Evolutionary conservation across 108 stramenopile species (phyloP), one percentile per base, ranked within the genome.

Genomic region (Conticribra weissflogii): DNA sequence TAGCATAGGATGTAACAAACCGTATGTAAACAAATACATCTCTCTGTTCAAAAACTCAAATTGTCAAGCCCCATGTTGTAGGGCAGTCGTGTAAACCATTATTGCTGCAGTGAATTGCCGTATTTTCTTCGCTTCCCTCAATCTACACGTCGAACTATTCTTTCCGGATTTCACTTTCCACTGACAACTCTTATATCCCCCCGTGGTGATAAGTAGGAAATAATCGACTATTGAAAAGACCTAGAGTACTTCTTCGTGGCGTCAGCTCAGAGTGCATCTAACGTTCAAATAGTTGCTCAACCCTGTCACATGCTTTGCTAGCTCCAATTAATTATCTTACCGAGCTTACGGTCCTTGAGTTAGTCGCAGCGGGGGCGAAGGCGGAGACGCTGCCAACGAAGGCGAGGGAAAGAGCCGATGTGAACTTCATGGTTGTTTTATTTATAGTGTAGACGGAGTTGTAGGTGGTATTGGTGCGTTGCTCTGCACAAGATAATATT

Each of bases 361-460:
- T 34, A 49, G 61, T 60, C 19, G 33, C 47, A 59, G 84, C 61
- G 7, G 89, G 87, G 18, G 85, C 80, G 70, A 88, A 85, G 30
- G 90, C 87, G 44, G 76, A 59, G 45, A 79, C 84, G 25, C 87
- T 78, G 54, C 80, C 87, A 41, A 78, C 65, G 48, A 81, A 23
- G 31, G 84, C 49, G 57, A 72, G 25, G 30, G 86, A 69, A 53
- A 82, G 47, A 46, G 87, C 86, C 24, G 85, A 48, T 61, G 72
- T 46, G 48, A 88, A 82, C 67, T 87, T 91, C 90, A 91, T 91
- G 36, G 36, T 41, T 41, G 5, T 41, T 12, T 41, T 41, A 41
- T 41, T 41, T 41, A 9, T 41, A 41, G 5, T 5, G 5, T 41
- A 5, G 36, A 12, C 36, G 12, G 36, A 9, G 12, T 41, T 41